Evolutionary conservation across 192 early-diverging fungal species (phyloP), one percentile per base, ranked within the genome.

Genomic region (Geranomyces variabilis): DNA sequence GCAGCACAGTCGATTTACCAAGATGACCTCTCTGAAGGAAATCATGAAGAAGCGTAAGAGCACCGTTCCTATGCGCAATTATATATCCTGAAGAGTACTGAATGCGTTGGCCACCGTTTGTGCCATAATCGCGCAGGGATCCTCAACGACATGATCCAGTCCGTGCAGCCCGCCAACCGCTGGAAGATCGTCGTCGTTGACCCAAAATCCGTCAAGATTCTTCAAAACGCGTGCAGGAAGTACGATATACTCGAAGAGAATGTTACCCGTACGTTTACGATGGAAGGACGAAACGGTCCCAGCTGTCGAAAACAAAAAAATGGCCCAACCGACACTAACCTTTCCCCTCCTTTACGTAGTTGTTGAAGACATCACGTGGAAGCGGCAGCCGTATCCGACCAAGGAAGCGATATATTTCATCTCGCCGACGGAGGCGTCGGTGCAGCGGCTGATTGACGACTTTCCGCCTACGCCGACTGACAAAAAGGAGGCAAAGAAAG

Each of bases 171-270:
- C 15, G 81, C 89, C 17, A 84, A 84, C 58, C 79, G 83, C 65
- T 95, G 90, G 91, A 95, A 95, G 77, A 86, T 95, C 66, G 77
- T 94, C 3, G 90, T 95, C 13, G 86, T 93, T 0, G 93, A 95
- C 83, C 79, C 84, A 33, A 87, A 87, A 44, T 85, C 92, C 21
- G 73, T 88, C 59, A 87, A 90, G 41, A 87, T 95, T 43, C 75
- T 94, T 13, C 89, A 86, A 63, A 86, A 86, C 10, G 84, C 89
- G 5, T 90, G 89, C 78, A 92, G 92, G 71, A 94, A 90, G 85
- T 83, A 86, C 74, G 89, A 92, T 71, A 90, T 92, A 59, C 78
- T 90, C 12, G 88, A 92, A 69, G 86, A 89, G 69, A 90, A 91
- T 41, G 90, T 94, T 41, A 93, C 89, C 33, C 84, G 90, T 89